Conservation (phyloP, 306 rosid genomes). For the Gillenia trifoliata region DNA sequence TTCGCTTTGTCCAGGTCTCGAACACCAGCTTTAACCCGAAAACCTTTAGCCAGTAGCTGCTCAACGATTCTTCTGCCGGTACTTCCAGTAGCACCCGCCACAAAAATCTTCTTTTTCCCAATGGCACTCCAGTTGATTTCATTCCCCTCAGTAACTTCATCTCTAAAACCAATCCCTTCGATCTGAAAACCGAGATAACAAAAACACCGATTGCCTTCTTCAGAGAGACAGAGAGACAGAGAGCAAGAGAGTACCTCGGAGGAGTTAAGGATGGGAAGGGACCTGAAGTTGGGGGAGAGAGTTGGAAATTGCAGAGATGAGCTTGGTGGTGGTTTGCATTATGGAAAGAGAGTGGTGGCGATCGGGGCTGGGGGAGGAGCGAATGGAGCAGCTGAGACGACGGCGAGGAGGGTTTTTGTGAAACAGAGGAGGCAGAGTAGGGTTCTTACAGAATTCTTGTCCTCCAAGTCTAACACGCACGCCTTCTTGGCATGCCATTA, state of each 20-base stretch:
- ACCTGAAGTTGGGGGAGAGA: conserved; percentile 7
- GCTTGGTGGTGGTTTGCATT: neutral
- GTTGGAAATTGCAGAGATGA: conserved; percentile 18
- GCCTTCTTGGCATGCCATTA: neutral
- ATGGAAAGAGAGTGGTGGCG: conserved; percentile 5
- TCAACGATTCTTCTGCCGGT: conserved; percentile 86
- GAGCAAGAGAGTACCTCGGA: conserved; percentile 34
- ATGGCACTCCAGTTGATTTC: conserved; percentile 15
- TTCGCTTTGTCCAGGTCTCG: conserved; percentile 77
- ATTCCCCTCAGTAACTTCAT: conserved; percentile 31
- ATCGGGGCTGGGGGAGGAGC: neutral
- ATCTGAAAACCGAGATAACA: conserved; percentile 41
- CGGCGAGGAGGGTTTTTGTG: conserved; percentile 12
- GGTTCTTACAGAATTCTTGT: neutral
- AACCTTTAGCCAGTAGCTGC: conserved; percentile 80
- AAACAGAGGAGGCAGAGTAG: conserved; percentile 24
- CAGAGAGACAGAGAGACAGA: neutral
- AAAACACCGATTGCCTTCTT: neutral
- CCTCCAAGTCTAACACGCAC: neutral
- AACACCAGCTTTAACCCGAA: conserved; percentile 84
- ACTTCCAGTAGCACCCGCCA: conserved; percentile 91
- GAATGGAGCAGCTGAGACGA: neutral
- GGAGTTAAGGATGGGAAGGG: conserved; percentile 33
- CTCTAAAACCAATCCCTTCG: conserved; percentile 53
- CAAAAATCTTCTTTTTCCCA: conserved; percentile 66